Percentiles rank a stretch among this genome's conserved stretches.
Conservation (phyloP, 768 basidiomycete species). For the Candolleomyces aberdarensis region DNA sequence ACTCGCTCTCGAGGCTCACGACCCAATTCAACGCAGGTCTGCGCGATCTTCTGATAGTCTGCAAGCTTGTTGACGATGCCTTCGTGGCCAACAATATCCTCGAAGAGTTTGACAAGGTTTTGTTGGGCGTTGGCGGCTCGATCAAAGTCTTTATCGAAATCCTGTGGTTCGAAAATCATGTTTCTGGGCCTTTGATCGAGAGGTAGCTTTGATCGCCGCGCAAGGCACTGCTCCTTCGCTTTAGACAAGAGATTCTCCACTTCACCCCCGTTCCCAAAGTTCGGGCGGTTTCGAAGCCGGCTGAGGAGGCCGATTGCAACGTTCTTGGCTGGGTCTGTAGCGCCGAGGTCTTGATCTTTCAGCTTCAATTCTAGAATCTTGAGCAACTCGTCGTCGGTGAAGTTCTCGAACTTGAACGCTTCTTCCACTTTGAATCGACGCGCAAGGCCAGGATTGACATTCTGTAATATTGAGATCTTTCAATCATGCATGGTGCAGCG, state of each 20-base stretch:
- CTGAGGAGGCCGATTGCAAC: constrained; percentile 50
- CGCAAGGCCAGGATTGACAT: constrained; percentile 65
- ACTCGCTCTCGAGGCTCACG: constrained; percentile 48
- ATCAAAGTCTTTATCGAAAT: constrained; percentile 64
- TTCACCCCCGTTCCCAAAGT: constrained; percentile 65
- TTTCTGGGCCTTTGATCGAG: constrained; percentile 25
- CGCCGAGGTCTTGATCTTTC: constrained; percentile 51
- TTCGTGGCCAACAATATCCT: constrained; percentile 61
- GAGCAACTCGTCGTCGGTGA: constrained; percentile 48
- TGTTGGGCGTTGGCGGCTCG: constrained; percentile 42
- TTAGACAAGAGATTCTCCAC: constrained; percentile 56
- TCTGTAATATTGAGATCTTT: constrained; percentile 31
- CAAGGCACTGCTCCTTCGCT: constrained; percentile 48
- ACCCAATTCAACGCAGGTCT: constrained; percentile 35
- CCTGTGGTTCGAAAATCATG: constrained; percentile 52
- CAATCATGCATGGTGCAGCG: background rate
- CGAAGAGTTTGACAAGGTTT: constrained; percentile 56
- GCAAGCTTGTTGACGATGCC: constrained; percentile 46
- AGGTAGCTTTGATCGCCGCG: constrained; percentile 28
- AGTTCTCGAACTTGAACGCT: constrained; percentile 69
- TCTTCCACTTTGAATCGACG: constrained; percentile 69
- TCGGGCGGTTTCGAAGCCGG: constrained; percentile 44
- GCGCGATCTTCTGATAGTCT: constrained; percentile 51
- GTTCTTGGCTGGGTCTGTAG: constrained; percentile 53
- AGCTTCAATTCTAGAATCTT: constrained; percentile 56